Evolutionary conservation across 2,329 filamentous ascomycete species (phyloP).

Genomic region (Truncatella angustata): DNA sequence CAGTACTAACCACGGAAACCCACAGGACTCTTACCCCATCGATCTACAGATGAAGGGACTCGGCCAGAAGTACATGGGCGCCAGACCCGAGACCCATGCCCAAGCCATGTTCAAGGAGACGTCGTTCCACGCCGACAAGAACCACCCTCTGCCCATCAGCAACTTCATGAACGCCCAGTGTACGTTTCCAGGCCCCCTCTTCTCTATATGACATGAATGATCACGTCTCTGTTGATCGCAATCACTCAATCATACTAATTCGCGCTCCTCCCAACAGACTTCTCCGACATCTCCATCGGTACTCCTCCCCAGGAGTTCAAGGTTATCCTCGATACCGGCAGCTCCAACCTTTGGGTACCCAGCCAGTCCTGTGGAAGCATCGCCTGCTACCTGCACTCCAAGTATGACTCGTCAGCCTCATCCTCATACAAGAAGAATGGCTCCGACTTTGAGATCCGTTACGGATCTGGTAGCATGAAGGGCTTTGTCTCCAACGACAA

Average conservation of each 20-base stretch:
- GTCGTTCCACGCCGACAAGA: slow-evolving; percentile 61
- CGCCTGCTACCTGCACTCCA: slow-evolving; percentile 95
- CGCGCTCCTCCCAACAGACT: slow-evolving; percentile 60
- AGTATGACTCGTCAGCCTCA: slow-evolving; percentile 89
- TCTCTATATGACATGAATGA: not conserved
- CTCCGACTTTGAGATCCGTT: slow-evolving; percentile 85
- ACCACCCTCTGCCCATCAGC: slow-evolving; percentile 83
- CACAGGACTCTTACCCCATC: slow-evolving; percentile 76
- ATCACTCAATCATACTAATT: slow-evolving; percentile 4
- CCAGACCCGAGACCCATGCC: slow-evolving; percentile 66
- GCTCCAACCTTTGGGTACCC: slow-evolving; percentile 98
- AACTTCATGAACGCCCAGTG: slow-evolving; percentile 99
- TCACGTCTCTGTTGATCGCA: no score
- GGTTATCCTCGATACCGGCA: slow-evolving; percentile 96
- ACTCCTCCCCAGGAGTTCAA: slow-evolving; percentile 95
- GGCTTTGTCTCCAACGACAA: slow-evolving; percentile 91
- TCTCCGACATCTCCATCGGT: slow-evolving; percentile 92
- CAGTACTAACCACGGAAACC: no score
- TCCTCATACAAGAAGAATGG: slow-evolving; percentile 94
- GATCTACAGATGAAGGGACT: slow-evolving; percentile 78
- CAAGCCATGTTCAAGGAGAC: slow-evolving; percentile 79
- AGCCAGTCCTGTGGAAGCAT: slow-evolving; percentile 89
- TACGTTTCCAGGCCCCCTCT: slow-evolving; percentile 46
- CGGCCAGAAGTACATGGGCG: slow-evolving; percentile 94
- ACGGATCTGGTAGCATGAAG: slow-evolving; percentile 90